A percentile compares a stretch with the other conserved stretches of the same genome.
Conservation (phyloP, 306 rosid genomes). For the Prunus kanzakura region DNA sequence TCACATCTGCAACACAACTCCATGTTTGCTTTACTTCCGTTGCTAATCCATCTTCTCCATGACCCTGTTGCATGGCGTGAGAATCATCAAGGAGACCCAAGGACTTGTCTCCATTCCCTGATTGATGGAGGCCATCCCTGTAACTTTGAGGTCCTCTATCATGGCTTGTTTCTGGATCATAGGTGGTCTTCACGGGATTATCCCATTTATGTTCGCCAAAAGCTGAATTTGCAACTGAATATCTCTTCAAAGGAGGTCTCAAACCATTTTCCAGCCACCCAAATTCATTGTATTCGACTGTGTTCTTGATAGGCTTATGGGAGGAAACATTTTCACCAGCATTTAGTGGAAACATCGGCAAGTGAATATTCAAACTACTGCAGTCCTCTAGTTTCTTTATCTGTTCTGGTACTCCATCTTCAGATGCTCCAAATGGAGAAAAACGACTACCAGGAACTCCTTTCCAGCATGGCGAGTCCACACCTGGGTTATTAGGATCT, state of each 20-base stretch:
- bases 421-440: conserved; percentile 48
- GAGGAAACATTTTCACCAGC: conserved; percentile 33
- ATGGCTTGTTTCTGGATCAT: conserved; percentile 30
- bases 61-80: conserved; percentile 29
- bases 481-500: conserved; percentile 65
- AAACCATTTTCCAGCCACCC: conserved; percentile 37
- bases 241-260: conserved; percentile 34
- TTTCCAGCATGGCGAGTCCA: conserved; percentile 98
- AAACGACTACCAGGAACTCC: conserved; percentile 53
- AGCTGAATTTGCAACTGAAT: conserved; percentile 29
- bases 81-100: conserved; percentile 34
- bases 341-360: conserved; percentile 28
- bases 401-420: conserved; percentile 24
- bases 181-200: conserved; percentile 29
- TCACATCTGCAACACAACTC: conserved; percentile 27
- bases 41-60: conserved; percentile 26
- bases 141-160: conserved; percentile 31
- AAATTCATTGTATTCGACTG: conserved; percentile 16
- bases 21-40: conserved; percentile 27
- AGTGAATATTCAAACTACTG: conserved; percentile 33
- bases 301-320: conserved; percentile 37
- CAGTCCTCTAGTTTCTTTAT: conserved; percentile 31
- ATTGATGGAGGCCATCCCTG: conserved; percentile 25
- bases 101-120: conserved; percentile 33
- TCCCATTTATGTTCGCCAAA: conserved; percentile 35